These are phyloP conservation scores for Coprinopsis sp. DNA, from an alignment of 768 basidiomycete genomes.

Conservation along the genomic window DNA sequence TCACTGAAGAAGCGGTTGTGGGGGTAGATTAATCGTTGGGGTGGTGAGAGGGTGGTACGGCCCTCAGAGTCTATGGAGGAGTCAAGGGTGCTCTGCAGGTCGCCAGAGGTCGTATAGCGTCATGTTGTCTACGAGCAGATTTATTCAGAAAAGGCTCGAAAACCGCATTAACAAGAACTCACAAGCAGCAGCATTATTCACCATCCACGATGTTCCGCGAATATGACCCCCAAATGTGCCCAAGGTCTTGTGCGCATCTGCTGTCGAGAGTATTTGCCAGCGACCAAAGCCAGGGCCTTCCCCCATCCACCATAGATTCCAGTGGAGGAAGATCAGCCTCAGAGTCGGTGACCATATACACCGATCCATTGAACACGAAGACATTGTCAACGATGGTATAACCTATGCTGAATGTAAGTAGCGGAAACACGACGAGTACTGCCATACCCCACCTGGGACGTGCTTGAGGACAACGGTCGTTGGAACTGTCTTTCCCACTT, in stretches of 20 bases:
- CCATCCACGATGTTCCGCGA: conserved; percentile 66
- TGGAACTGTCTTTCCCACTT: conserved; percentile 57
- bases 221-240: conserved; percentile 59
- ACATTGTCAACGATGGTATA: conserved; percentile 82
- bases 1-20: conserved; percentile 59
- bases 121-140: conserved; percentile 48
- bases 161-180: conserved; percentile 20
- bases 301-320: conserved; percentile 45
- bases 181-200: conserved; percentile 50
- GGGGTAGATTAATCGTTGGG: conserved; percentile 73
- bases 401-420: conserved; percentile 39
- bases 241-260: conserved; percentile 43
- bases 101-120: conserved; percentile 77
- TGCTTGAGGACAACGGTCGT: conserved; percentile 55
- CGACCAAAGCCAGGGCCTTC: conserved; percentile 33
- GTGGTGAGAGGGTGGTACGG: conserved; percentile 52
- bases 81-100: conserved; percentile 64
- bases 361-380: conserved; percentile 65
- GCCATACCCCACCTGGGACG: conserved; percentile 48
- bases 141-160: background rate
- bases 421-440: conserved; percentile 10
- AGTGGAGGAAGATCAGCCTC: conserved; percentile 56
- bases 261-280: conserved; percentile 56
- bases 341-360: conserved; percentile 73
- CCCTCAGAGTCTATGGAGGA: conserved; percentile 37